Evolutionary conservation across 306 rosid genomes (phyloP), one percentile per base, ranked within the genome.

Genomic region (Corylus heterophylla): DNA sequence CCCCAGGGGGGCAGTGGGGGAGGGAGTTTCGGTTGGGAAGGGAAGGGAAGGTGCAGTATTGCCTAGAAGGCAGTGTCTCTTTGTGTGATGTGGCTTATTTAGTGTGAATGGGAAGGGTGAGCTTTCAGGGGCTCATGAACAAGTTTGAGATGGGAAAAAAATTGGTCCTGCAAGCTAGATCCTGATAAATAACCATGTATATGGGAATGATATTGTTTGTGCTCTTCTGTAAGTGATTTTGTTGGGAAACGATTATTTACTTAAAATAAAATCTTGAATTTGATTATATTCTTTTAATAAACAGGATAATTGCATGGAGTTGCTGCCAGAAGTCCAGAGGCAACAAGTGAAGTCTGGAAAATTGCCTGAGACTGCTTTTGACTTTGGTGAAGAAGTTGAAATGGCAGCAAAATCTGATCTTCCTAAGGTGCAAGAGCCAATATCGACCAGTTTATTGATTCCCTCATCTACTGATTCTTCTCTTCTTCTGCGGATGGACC

Each of bases 281-380:
- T 74, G 44, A 20, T 78, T 79, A 35, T 73, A 56, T 59, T 85
- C 71, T 80, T 82, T 78, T 80, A 76, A 64, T 78, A 67, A 80
- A 87, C 94, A 93, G 99, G 92, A 89, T 74, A 90, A 86, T 81
- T 83, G 95, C 92, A 85, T 91, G 92, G 93, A 89, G 74, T 86
- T 96, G 92, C 89, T 93, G 80, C 96, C 99, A 29, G 98, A 93
- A 86, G 89, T 85, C 72, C 91, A 93, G 84, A 88, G 69, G 84
- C 85, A 78, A 74, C 88, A 93, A 85, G 81, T 90, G 67, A 89
- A 84, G 88, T 81, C 87, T 14, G 90, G 92, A 78, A 89, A 89
- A 72, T 76, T 80, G 84, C 81, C 74, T 42, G 91, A 87, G 29
- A 63, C 25, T 35, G 84, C 80, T 71, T 89, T 22, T 81, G 75